Conservation (phyloP, 2,329 filamentous ascomycete genomes). For the Cordyceps tenuipes region DNA sequence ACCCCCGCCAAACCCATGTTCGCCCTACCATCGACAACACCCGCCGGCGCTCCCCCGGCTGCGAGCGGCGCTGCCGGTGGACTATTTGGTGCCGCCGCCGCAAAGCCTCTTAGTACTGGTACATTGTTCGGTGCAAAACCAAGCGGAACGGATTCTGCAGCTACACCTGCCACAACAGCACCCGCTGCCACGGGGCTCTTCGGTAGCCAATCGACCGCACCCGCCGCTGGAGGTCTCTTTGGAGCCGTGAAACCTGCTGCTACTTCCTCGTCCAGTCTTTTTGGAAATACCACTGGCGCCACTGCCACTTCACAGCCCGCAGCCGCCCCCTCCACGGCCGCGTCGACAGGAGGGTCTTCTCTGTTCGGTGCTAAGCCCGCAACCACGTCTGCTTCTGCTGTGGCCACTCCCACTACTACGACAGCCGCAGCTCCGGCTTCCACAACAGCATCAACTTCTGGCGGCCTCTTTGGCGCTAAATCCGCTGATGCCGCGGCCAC, state of each 20-base stretch:
- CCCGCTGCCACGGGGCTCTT: slow-evolving; percentile 14
- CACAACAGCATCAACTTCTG: slow-evolving; percentile 9
- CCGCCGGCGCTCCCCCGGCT: slow-evolving; percentile 45
- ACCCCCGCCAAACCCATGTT: slow-evolving; percentile 40
- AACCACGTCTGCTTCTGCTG: slow-evolving; percentile 17
- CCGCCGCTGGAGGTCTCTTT: slow-evolving; percentile 19
- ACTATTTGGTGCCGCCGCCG: slow-evolving; percentile 22
- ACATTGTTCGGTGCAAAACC: slow-evolving; percentile 15
- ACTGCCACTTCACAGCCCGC: slow-evolving; percentile 21
- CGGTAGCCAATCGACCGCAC: slow-evolving; percentile 12
- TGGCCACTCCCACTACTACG: slow-evolving; percentile 15
- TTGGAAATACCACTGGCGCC: slow-evolving; percentile 22
- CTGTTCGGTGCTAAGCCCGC: slow-evolving; percentile 20
- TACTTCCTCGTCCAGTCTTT: slow-evolving; percentile 20
- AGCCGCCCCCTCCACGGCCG: slow-evolving; percentile 15
- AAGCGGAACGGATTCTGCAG: slow-evolving; percentile 13
- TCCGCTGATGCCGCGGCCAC: slow-evolving; percentile 26
- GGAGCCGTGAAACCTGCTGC: slow-evolving; percentile 19
- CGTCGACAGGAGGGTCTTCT: slow-evolving; percentile 6
- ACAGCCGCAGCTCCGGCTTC: slow-evolving; percentile 22
- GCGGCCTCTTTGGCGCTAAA: slow-evolving; percentile 33
- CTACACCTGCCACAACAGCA: slow-evolving; percentile 9
- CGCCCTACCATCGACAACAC: slow-evolving; percentile 43
- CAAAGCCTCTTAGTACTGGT: slow-evolving; percentile 10
- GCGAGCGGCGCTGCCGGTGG: slow-evolving; percentile 23